These are phyloP conservation scores for Agaricus sinodeliciosus DNA, from an alignment of 768 basidiomycete genomes.

Conservation along the genomic window DNA sequence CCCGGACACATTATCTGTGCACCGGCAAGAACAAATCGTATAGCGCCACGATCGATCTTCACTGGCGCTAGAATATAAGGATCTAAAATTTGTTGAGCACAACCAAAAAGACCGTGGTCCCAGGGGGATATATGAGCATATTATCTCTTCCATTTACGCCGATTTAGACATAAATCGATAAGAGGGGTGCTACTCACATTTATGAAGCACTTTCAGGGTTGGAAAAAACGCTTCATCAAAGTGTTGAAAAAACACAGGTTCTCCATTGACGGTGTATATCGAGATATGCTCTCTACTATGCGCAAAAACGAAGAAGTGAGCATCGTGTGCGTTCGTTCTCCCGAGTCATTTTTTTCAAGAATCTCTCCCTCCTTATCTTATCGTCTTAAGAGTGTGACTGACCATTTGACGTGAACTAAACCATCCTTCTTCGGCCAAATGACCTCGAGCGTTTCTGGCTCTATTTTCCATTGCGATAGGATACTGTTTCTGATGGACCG, in stretches of 20 bases:
- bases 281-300: conserved; percentile 92
- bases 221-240: conserved; percentile 92
- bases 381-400: conserved; percentile 21
- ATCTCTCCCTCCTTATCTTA: neutral
- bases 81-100: conserved; percentile 41
- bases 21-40: conserved; percentile 91
- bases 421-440: conserved; percentile 99
- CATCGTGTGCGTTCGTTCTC: neutral
- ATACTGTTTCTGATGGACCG: conserved; percentile 77
- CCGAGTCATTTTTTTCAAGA: conserved; percentile 6
- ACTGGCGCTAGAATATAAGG: conserved; percentile 87
- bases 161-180: too few relatives aligned
- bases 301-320: conserved; percentile 14
- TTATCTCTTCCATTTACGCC: neutral
- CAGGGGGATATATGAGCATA: conserved; percentile 1
- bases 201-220: conserved; percentile 83
- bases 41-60: conserved; percentile 92
- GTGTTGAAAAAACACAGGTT: conserved; percentile 93
- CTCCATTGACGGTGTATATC: conserved; percentile 81
- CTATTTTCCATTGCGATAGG: conserved; percentile 78
- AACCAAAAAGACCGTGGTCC: too few relatives aligned
- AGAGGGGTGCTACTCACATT: conserved; percentile 53
- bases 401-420: conserved; percentile 93
- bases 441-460: conserved; percentile 75
- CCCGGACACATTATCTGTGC: conserved; percentile 98